phyloP scores from a whole-genome alignment of 2,329 filamentous ascomycete genomes.

The Aspergillus sp. region DNA sequence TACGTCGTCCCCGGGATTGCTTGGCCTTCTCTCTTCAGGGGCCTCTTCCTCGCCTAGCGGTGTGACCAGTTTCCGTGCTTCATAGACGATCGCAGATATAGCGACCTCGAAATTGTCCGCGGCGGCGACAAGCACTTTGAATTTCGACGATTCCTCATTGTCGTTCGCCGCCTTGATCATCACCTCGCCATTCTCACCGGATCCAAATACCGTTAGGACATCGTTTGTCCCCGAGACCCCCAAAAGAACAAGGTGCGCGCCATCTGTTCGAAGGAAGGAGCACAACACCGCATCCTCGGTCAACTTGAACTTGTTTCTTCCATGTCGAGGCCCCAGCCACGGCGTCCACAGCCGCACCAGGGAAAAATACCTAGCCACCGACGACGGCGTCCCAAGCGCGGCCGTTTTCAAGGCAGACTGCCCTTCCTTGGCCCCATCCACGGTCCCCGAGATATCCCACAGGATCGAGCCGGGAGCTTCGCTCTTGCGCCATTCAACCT shows the following conservation, averaged over 20 bases:
- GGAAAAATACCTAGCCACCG: constrained; percentile 66
- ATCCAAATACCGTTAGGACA: constrained; percentile 59
- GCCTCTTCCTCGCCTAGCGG: constrained; percentile 15
- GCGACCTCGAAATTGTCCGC: constrained; percentile 65
- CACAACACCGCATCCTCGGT: constrained; percentile 71
- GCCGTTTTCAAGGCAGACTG: constrained; percentile 49
- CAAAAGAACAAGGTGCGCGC: constrained; percentile 66
- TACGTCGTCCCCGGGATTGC: constrained; percentile 29
- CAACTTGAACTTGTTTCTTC: constrained; percentile 54
- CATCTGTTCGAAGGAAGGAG: constrained; percentile 64
- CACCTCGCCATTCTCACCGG: constrained; percentile 56
- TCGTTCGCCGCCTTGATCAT: constrained; percentile 66
- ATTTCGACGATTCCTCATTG: constrained; percentile 43
- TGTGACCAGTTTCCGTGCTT: constrained; percentile 60
- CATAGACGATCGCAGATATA: constrained; percentile 74
- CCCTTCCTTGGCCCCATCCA: constrained; percentile 45
- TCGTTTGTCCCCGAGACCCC: constrained; percentile 66
- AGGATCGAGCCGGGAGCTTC: constrained; percentile 33
- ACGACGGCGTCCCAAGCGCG: constrained; percentile 55
- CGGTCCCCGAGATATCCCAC: constrained; percentile 47
- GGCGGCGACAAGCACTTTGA: constrained; percentile 60
- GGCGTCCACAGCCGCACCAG: constrained; percentile 69
- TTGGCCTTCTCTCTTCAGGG: constrained; percentile 9
- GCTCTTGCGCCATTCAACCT: constrained; percentile 26
- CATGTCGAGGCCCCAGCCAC: constrained; percentile 86